Evolutionary conservation across 1,284 basidiomycete genomes (phyloP), one percentile per base, ranked within the genome.

Genomic region (Marasmius tenuissimus): DNA sequence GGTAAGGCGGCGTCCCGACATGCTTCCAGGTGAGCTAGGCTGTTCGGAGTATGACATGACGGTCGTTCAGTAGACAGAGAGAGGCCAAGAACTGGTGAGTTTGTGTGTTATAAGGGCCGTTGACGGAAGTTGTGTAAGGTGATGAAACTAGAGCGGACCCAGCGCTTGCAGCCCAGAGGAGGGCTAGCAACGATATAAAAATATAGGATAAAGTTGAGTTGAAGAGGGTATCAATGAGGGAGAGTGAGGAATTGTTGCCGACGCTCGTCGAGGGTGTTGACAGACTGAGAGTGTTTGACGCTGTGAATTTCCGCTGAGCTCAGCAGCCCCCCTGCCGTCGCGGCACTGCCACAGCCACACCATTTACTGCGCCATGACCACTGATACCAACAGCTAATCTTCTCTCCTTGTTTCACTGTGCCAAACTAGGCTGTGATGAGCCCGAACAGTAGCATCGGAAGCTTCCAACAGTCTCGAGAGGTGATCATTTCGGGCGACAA

Each of bases 1-100:
- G 39, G 92, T 92, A 70, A 91, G 81, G 40, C 91, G 85, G 68
- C 90, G 85, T 65, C 85, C 78, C 65, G 87, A 88, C 72, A 88
- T 82, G 69, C 83, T 80, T 66, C 81, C 81, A 58, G 89, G 85
- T 34, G 89, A 87, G 63, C 77, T 75, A 59, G 88, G 80, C 67
- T 83, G 79, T 67, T 91, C 89, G 67, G 80, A 73, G 72, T 87
- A 89, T 71, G 89, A 83, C 88, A 90, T 90, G 75, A 63, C 68
- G 58, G 54, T 57, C 37, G 54, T 65, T 63, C 35, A 57, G 52
- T 47, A 22, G 51, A 54, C 38, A 60, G 49, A 58, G 49, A 54
- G 49, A 27, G 16, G 45, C 50, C 49, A 53, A 61, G 51, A 60
- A 55, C 34, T 37, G 12, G 11, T 54, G n/a, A 49, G 38, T 57